Conservation (phyloP, 164 flowering plant species). For the grape (Vitis vinifera) region ASM3070453v1 NC_081809.1:24137001-24137500, state of each 20-base stretch:
- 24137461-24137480: not conserved
- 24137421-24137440: constrained; percentile 15
- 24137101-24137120: constrained; percentile 3
- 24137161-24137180: constrained; percentile 1
- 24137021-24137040: constrained; percentile 16
- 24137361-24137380: not conserved
- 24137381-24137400: constrained; percentile 8
- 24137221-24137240: not conserved
- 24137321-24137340: not conserved
- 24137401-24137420: constrained; percentile 10
- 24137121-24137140: constrained; percentile 11
- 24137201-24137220: not conserved
- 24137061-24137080: constrained; percentile 17
- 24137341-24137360: too few relatives aligned
- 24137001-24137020: constrained; percentile 24
- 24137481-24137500: not conserved
- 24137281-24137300: not conserved
- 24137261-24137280: not conserved
- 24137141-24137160: constrained; percentile 16
- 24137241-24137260: not conserved
- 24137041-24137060: constrained; percentile 5
- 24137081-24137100: constrained; percentile 14
- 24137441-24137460: constrained; percentile 1
- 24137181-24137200: constrained; percentile 4
- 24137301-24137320: not conserved